Conservation (phyloP, 345 rosid species). For the Gossypium rotundifolium region DNA sequence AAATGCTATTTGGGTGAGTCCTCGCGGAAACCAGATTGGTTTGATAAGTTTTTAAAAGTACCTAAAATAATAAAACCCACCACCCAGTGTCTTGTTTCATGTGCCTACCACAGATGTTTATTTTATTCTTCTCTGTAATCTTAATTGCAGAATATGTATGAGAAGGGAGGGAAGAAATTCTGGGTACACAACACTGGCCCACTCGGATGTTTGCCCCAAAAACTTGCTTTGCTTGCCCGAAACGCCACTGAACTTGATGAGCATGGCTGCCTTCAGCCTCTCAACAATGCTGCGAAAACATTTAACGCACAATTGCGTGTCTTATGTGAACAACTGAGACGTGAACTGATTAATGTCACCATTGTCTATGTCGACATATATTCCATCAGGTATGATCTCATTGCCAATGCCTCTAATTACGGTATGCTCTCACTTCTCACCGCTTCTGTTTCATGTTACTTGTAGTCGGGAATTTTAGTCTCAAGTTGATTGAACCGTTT, state of each 20-base stretch:
- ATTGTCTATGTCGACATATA: slow-evolving; percentile 52
- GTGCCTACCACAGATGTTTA: background rate
- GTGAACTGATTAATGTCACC: slow-evolving; percentile 32
- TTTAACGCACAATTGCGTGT: slow-evolving; percentile 39
- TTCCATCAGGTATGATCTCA: slow-evolving; percentile 48
- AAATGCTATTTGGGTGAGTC: slow-evolving; percentile 36
- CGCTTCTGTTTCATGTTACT: background rate
- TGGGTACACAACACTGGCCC: slow-evolving; percentile 75
- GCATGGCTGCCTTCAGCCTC: slow-evolving; percentile 48
- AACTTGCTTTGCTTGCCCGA: slow-evolving; percentile 31
- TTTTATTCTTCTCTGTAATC: background rate
- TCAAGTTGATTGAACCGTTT: background rate
- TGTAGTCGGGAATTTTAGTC: background rate
- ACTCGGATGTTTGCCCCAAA: slow-evolving; percentile 57
- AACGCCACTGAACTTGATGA: slow-evolving; percentile 36
- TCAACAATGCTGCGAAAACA: slow-evolving; percentile 45
- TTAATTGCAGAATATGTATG: slow-evolving; percentile 30
- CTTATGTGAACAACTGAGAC: slow-evolving; percentile 39
- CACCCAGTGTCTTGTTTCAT: too few relatives aligned
- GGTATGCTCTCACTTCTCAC: slow-evolving; percentile 25
- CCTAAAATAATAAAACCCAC: too few relatives aligned
- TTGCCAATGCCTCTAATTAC: slow-evolving; percentile 30
- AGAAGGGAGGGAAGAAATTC: slow-evolving; percentile 56
- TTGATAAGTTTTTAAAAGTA: too few relatives aligned
- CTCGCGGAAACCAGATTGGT: background rate